Base-by-base conservation (phyloP, 768 basidiomycete species). In the Leccinum disarticulatum region DNA sequence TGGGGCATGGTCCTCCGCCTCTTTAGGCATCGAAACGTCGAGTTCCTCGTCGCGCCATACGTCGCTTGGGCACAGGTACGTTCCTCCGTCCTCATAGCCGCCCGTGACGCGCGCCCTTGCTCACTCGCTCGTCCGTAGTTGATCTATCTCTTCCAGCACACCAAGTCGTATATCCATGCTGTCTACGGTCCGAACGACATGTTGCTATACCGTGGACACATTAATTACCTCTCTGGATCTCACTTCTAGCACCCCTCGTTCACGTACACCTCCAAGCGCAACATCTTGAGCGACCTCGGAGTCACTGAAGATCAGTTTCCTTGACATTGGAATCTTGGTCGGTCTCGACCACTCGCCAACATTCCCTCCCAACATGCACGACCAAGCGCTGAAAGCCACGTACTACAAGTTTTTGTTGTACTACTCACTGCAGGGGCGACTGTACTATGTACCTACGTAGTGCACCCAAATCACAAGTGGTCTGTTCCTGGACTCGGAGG, bases 11-110 rank as follows among this genome's bases (percentile, higher is more conserved):
- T 98, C 8, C 77, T 97, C 67, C 81, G 95, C 60, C 89, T 95
- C 54, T 97, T 98, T 76, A 87, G 93, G 71, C 91, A 98, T 76
- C 81, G 96, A 49, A 92, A 92, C 65, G 95, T 97, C 59, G 96
- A 98, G 76, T 98, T 95, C 71, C 82, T 98, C 52, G 87, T 98
- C 60, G 95, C 97, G 50, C 97, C 97, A 13, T 98, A 98, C 75
- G 80, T 93, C 55, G 89, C 95, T 35, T 94, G 92, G 88, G 91
- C 96, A 49, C 96, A 98, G 85, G 95, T 95, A 70, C 67, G 89
- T 80, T n/a, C 41, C 9, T 43, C 41, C 41, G 9, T n/a, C n/a
- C 41, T 8, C 17, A 15, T 31, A 31, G 30, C 30, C 30, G 30
- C 33, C 33, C 33, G 33, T 33, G 9, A 31, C 13, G 35, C 38